Conservation (phyloP, 441 rosid genomes). For the Populus trichocarpa region DNA sequence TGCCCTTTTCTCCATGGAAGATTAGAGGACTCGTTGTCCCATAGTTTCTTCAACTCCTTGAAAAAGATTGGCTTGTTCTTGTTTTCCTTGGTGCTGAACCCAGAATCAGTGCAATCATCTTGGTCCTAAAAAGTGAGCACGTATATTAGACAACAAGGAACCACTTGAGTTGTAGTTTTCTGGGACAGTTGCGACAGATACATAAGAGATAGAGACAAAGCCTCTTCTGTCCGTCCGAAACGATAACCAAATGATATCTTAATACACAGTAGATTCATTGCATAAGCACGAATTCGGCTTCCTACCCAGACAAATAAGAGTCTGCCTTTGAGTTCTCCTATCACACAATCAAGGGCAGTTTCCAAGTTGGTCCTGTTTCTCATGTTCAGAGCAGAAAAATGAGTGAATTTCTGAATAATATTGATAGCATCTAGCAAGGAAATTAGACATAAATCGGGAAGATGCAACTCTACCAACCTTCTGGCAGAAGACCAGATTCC, state of each 20-base stretch:
- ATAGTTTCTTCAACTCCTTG: constrained; percentile 21
- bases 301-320: constrained; percentile 39
- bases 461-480: constrained; percentile 23
- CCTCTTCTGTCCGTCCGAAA: too few species aligned
- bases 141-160: too few species aligned
- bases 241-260: too few species aligned
- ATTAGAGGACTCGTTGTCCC: neutral
- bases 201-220: too few species aligned
- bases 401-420: neutral
- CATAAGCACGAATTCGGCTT: neutral
- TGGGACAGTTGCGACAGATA: too few species aligned
- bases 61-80: constrained; percentile 20
- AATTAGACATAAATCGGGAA: neutral
- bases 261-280: too few species aligned
- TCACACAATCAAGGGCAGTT: constrained; percentile 21
- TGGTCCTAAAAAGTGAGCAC: constrained; percentile 17
- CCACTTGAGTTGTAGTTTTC: too few species aligned
- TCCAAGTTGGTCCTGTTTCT: constrained; percentile 24
- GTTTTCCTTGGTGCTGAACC: constrained; percentile 16
- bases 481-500: constrained; percentile 50
- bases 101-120: constrained; percentile 21
- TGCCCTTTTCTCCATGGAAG: neutral
- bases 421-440: neutral
- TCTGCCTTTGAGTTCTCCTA: constrained; percentile 18
- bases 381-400: neutral